phyloP scores from a whole-genome alignment of 2,329 filamentous ascomycete genomes.

The Capronia coronata region DNA sequence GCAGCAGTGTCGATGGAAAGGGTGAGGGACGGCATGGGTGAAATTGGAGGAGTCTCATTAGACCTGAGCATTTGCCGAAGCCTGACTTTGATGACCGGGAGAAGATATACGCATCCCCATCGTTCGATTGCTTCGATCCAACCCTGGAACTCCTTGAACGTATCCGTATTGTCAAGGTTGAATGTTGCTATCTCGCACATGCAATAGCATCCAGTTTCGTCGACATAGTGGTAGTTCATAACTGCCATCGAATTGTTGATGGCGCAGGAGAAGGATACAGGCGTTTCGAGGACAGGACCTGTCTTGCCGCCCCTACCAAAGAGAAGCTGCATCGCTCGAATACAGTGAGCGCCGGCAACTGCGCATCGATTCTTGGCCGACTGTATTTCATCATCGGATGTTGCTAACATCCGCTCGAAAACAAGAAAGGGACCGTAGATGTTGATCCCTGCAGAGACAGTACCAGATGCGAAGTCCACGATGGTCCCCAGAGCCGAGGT shows the following conservation, averaged over 20 bases:
- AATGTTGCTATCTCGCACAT: conserved; percentile 25
- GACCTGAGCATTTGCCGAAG: conserved; percentile 19
- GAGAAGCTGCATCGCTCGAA: conserved; percentile 21
- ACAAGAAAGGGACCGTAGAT: conserved; percentile 23
- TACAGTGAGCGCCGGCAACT: conserved; percentile 23
- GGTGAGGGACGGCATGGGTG: conserved; percentile 21
- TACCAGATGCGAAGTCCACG: conserved; percentile 20
- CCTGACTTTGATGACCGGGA: conserved; percentile 22
- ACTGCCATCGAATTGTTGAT: conserved; percentile 23
- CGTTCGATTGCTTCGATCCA: conserved; percentile 28
- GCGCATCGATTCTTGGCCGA: conserved; percentile 26
- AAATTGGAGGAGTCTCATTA: conserved; percentile 20
- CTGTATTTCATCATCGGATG: conserved; percentile 23
- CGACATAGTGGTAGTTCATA: conserved; percentile 26
- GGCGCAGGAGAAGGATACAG: conserved; percentile 25
- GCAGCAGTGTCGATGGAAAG: conserved; percentile 25
- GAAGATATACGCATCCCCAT: conserved; percentile 22
- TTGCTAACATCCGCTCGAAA: conserved; percentile 22
- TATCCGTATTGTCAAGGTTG: conserved; percentile 19
- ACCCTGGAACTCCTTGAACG: conserved; percentile 23
- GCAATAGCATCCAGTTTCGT: conserved; percentile 20
- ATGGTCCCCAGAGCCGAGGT: conserved; percentile 20
- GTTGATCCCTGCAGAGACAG: conserved; percentile 16
- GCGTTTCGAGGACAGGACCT: conserved; percentile 15
- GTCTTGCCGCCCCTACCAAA: conserved; percentile 17